These are phyloP conservation scores for Martensiomyces pterosporus DNA, from an alignment of 192 early-diverging fungal genomes.

Conservation along the genomic window DNA sequence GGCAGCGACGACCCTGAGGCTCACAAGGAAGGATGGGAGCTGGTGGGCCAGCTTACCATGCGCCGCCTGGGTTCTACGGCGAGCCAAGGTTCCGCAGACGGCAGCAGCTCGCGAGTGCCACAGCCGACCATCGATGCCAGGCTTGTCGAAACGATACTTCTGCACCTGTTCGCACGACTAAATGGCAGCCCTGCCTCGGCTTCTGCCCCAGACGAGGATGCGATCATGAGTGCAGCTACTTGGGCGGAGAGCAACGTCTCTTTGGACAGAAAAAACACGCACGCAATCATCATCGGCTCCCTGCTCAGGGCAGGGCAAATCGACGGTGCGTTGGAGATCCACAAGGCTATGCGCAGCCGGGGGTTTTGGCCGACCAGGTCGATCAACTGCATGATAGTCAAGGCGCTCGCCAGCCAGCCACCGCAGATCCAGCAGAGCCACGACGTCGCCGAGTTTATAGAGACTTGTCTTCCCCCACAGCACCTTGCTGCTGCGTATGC, in stretches of 20 bases:
- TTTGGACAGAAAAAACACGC: constrained; percentile 6
- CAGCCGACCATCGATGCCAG: too few relatives aligned
- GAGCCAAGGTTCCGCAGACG: too few relatives aligned
- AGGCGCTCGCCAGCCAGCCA: constrained; percentile 3
- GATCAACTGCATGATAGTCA: constrained; percentile 38
- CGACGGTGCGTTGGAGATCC: constrained; percentile 22
- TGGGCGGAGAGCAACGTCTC: constrained; percentile 22
- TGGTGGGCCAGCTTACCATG: constrained; percentile 24
- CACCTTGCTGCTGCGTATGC: constrained; percentile 18
- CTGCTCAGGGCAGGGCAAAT: constrained; percentile 11
- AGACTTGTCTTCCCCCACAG: constrained; percentile 15
- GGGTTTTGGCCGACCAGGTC: constrained; percentile 26
- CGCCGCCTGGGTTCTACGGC: too few relatives aligned
- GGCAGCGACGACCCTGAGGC: constrained; percentile 1
- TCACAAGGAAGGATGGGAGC: constrained; percentile 23
- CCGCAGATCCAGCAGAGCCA: background rate
- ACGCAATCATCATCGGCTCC: constrained; percentile 17
- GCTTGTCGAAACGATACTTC: constrained; percentile 30
- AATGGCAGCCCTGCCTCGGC: background rate
- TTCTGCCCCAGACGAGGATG: constrained; percentile 3
- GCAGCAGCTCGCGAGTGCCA: background rate
- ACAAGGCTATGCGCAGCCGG: constrained; percentile 13
- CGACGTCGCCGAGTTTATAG: constrained; percentile 11
- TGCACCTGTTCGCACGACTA: constrained; percentile 15
- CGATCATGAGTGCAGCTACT: constrained; percentile 4